A percentile compares a stretch with the other conserved stretches of the same genome.
phyloP scores from a whole-genome alignment of 2,329 filamentous ascomycete species.

The Pseudogymnoascus sp. region DNA sequence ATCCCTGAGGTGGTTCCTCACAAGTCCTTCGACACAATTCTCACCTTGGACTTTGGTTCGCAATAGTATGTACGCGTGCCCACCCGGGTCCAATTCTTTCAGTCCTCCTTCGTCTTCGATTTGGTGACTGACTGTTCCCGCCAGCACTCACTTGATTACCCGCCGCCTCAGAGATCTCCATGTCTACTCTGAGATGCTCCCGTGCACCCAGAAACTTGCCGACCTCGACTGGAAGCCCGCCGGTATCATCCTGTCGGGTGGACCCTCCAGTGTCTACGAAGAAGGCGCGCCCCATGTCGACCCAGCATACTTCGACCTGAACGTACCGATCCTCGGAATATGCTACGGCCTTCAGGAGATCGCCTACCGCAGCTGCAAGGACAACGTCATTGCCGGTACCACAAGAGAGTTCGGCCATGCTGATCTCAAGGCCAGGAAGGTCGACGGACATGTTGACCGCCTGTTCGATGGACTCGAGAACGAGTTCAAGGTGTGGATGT shows the following conservation, averaged over 20 bases:
- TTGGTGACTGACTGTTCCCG: conserved; percentile 45
- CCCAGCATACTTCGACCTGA: conserved; percentile 70
- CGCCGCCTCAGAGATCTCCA: conserved; percentile 69
- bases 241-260: conserved; percentile 72
- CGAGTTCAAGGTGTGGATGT: conserved; percentile 72
- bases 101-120: neutral
- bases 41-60: conserved; percentile 62
- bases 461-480: conserved; percentile 73
- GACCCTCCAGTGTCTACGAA: conserved; percentile 73
- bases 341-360: conserved; percentile 58
- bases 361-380: conserved; percentile 58
- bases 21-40: conserved; percentile 48
- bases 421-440: conserved; percentile 53
- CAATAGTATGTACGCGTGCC: conserved; percentile 9
- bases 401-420: conserved; percentile 68
- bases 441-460: conserved; percentile 59
- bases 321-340: conserved; percentile 47
- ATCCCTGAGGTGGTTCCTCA: conserved; percentile 29
- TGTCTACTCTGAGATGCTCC: conserved; percentile 82
- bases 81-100: conserved; percentile 2
- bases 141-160: conserved; percentile 62
- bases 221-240: conserved; percentile 74
- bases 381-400: conserved; percentile 60
- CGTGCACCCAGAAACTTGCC: conserved; percentile 73
- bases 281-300: conserved; percentile 71